Base-by-base conservation (phyloP, 495 filamentous ascomycete species). In the Penicillium goetzii region DNA sequence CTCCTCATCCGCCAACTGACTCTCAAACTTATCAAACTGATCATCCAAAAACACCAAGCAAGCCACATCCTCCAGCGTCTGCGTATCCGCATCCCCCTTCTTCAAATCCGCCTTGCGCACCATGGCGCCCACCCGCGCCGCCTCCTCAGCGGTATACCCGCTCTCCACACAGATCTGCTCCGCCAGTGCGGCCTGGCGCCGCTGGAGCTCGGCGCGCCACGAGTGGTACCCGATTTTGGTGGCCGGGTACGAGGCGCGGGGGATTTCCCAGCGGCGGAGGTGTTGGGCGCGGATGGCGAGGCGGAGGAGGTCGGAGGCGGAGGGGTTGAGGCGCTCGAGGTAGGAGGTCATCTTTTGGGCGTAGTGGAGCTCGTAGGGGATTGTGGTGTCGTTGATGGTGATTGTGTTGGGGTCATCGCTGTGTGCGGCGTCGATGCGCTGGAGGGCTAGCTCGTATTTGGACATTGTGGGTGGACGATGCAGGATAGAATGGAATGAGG, bases 31-130 rank as follows among this genome's bases (percentile, higher is more conserved):
- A 68, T 90, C 91, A 62, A 93, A 87, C 76, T 93, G 90, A 70
- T 92, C 91, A 72, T 93, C 91, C 67, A 95, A 71, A 73, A 95
- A 95, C 36, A 95, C 91, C 49, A 95, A 76, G 74, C 91, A 95
- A 17, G 91, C 91, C 58, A 92, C 90, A 78, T 95, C 91, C 75
- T 95, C 91, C 63, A 95, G 75, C 8, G 84, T 79, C 81, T 92
- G 89, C 61, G 84, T 84, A 71, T 92, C 90, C 36, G 80, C 76
- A 62, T 91, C 86, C 58, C 76, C 74, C 57, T 71, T 63, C 74
- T 81, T 82, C 64, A 91, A 69, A 41, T 83, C 81, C 62, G 90
- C 88, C 76, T 92, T 91, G 53, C 86, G 72, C 49, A 92, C 81
- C 73, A 92, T 69, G 32, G 79, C 77, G 0, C 81, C 86, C 4